Base-by-base conservation (phyloP, 2,329 filamentous ascomycete genomes). In the Bipolaris sorokiniana region DNA sequence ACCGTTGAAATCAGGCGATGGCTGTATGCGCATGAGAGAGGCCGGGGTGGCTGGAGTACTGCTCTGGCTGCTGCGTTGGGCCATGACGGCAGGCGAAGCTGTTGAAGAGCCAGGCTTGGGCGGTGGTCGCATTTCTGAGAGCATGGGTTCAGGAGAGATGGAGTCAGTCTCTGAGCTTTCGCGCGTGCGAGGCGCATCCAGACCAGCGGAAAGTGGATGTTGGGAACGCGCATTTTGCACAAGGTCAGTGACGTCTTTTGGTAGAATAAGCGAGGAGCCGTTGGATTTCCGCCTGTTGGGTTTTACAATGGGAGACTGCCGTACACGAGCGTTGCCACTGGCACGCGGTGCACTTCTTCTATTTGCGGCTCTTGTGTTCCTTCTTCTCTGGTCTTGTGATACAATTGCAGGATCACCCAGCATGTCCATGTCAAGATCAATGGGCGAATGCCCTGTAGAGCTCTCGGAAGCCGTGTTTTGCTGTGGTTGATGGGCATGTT, bases 291-390 rank as follows among this genome's bases (percentile, higher is more conserved):
- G 80, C 42, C 80, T 73, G 62, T 78, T 79, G 10, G 88, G 85
- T 70, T 91, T 91, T 34, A 88, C 83, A 50, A 91, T 90, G 3
- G 90, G 89, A 11, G 89, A 91, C 74, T 90, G 88, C 65, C 87
- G 85, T 54, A 91, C 81, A 37, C 80, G 77, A n/a, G 68, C 67
- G 23, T 72, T 65, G 52, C 80, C 81, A 7, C 80, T 74, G 67
- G 70, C 73, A n/a, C 79, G 71, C n/a, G 77, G 86, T 81, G 61
- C 78, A 67, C 48, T 83, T 79, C 52, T 84, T 78, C 73, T 87
- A 85, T 72, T 69, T 42, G 60, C 57, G 44, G 65, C 68, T 47
- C 70, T 61, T 41, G 72, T 52, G 36, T 16, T 48, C 34, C 58
- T 75, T 57, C 74, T 63, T 1, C 81, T 79, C 48, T 81, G 66